A percentile compares a stretch with the other conserved stretches of the same genome.
Evolutionary conservation across 2,329 filamentous ascomycete species (phyloP).

Genomic region (Trichoderma atrobrunneum): DNA sequence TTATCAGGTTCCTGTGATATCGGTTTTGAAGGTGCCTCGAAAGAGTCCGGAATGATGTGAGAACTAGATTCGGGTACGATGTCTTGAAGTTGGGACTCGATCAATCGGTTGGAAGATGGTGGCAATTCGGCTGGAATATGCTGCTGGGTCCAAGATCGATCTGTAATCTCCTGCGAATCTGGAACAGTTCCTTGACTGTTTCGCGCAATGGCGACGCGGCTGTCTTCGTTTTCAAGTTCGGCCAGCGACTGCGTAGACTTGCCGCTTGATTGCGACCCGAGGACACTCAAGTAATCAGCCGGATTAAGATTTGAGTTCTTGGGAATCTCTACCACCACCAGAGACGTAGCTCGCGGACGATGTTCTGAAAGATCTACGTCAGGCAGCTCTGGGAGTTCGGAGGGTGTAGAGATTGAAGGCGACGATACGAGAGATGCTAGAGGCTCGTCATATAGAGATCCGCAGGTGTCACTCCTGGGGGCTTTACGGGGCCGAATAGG

Average conservation of each 20-base stretch:
- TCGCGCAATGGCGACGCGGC: constrained; percentile 31
- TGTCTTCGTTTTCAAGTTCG: constrained; percentile 37
- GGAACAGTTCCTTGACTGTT: constrained; percentile 41
- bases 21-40: constrained; percentile 1
- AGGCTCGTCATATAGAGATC: constrained; percentile 31
- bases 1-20: constrained; percentile 12
- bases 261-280: constrained; percentile 30
- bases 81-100: background rate
- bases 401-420: constrained; percentile 26
- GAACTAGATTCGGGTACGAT: background rate
- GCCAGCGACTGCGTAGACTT: constrained; percentile 33
- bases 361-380: constrained; percentile 17
- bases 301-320: constrained; percentile 34
- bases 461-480: constrained; percentile 23
- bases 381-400: constrained; percentile 22
- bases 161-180: constrained; percentile 43
- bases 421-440: constrained; percentile 31
- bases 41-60: constrained; percentile 23
- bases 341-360: constrained; percentile 16
- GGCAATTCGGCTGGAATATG: background rate
- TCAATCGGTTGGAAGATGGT: background rate
- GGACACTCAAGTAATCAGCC: constrained; percentile 36
- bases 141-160: constrained; percentile 24
- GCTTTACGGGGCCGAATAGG: constrained; percentile 25
- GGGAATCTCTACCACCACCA: constrained; percentile 32